phyloP scores from a whole-genome alignment of 2,329 filamentous ascomycete species.

The Penicillium thymicola region DNA sequence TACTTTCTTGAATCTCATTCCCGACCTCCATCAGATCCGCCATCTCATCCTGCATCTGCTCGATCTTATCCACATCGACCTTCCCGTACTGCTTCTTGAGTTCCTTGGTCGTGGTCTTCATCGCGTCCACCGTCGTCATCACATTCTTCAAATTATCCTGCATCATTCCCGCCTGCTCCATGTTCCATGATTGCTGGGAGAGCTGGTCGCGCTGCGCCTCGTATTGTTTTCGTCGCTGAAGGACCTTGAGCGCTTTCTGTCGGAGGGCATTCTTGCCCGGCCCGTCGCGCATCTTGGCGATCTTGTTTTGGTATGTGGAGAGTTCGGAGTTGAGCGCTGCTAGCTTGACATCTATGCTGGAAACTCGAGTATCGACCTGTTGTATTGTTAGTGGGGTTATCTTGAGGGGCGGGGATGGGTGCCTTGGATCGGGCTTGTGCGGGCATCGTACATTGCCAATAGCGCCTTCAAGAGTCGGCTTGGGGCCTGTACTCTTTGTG shows the following conservation, averaged over 20 bases:
- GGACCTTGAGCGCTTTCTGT: slow-evolving; percentile 88
- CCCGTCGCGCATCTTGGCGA: slow-evolving; percentile 90
- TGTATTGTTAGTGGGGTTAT: slow-evolving; percentile 10
- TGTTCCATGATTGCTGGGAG: slow-evolving; percentile 94
- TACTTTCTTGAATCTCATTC: slow-evolving; percentile 96
- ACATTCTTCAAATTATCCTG: slow-evolving; percentile 98
- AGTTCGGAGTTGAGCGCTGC: slow-evolving; percentile 89
- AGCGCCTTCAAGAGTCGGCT: slow-evolving; percentile 80
- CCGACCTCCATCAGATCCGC: slow-evolving; percentile 95
- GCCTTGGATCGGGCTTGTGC: neutral
- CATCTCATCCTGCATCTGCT: slow-evolving; percentile 98
- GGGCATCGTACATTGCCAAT: slow-evolving; percentile 67
- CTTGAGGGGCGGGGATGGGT: neutral
- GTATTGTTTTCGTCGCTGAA: slow-evolving; percentile 91
- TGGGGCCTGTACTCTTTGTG: slow-evolving; percentile 78
- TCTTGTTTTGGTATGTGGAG: slow-evolving; percentile 78
- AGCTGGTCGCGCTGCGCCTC: slow-evolving; percentile 92
- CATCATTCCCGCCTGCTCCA: slow-evolving; percentile 98
- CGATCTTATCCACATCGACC: slow-evolving; percentile 95
- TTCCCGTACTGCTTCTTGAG: slow-evolving; percentile 93
- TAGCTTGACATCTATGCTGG: slow-evolving; percentile 90
- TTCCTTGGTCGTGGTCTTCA: slow-evolving; percentile 94
- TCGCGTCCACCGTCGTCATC: slow-evolving; percentile 96
- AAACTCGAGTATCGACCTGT: slow-evolving; percentile 74
- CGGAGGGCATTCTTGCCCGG: slow-evolving; percentile 90